Evolutionary conservation across 78 protist genomes (phyloP).

Genomic region (Dictyostelium firmibasis): DNA sequence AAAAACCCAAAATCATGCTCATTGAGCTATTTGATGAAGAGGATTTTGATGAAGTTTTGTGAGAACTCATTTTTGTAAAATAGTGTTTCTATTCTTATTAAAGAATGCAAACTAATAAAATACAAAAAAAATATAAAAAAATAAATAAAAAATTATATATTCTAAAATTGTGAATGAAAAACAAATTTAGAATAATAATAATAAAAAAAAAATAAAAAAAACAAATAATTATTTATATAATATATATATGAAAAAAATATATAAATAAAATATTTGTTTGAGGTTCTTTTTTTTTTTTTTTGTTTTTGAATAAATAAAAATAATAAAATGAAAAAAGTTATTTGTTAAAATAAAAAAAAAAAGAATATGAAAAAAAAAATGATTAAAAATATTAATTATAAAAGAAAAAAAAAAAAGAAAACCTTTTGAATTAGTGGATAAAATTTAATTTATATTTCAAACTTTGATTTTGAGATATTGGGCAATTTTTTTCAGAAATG

Average conservation of each 20-base stretch:
- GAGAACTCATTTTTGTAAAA: background rate
- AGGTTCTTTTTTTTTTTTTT: background rate
- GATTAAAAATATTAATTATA: too few relatives aligned
- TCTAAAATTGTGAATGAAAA: background rate
- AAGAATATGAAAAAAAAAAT: background rate
- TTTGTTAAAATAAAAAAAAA: background rate
- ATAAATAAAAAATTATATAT: background rate
- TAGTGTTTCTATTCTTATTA: background rate
- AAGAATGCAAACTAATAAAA: background rate
- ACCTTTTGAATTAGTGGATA: background rate
- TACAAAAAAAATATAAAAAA: background rate
- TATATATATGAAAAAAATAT: background rate
- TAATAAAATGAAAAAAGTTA: background rate
- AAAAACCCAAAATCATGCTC: conserved; percentile 2
- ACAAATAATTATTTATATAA: background rate
- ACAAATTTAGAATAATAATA: background rate
- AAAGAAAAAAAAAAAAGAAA: background rate
- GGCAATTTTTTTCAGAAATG: background rate
- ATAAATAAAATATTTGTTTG: background rate
- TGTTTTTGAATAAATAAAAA: background rate
- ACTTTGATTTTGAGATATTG: background rate
- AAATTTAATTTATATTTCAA: background rate
- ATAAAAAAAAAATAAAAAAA: background rate
- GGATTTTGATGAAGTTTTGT: background rate
- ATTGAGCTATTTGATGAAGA: conserved; percentile 21